Conservation (phyloP, 73 alveolate genomes). For the Durusdinium trenchii region DNA sequence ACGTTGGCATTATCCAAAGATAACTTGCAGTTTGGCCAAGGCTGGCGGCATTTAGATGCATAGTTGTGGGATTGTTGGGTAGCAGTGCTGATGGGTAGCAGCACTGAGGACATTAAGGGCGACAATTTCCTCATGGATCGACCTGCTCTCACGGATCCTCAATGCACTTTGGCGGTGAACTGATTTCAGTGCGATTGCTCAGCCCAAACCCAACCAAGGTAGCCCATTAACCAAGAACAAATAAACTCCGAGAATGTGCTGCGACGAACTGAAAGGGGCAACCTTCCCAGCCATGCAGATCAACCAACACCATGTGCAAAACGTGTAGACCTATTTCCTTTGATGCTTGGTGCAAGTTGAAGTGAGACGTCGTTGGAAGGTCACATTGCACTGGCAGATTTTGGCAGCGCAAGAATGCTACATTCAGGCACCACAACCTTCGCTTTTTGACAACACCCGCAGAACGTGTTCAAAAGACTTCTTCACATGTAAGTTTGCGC, state of each 20-base stretch:
- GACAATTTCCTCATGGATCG: slow-evolving; percentile 75
- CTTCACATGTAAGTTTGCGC: background rate
- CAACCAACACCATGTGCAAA: too few relatives aligned
- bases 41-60: background rate
- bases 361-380: background rate
- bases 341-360: too few relatives aligned
- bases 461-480: background rate
- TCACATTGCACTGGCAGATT: slow-evolving; percentile 44
- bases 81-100: background rate
- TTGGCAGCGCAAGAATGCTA: slow-evolving; percentile 43
- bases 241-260: too few relatives aligned
- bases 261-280: too few relatives aligned
- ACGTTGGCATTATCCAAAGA: too few relatives aligned
- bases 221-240: too few relatives aligned
- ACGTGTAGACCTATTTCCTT: background rate
- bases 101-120: slow-evolving; percentile 59
- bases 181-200: too few relatives aligned
- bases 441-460: background rate
- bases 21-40: background rate
- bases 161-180: background rate
- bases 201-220: too few relatives aligned
- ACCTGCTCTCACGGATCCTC: slow-evolving; percentile 30
- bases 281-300: too few relatives aligned
- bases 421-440: slow-evolving; percentile 14
- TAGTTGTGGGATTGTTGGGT: background rate